A percentile compares a stretch with the other conserved stretches of the same genome.
These are phyloP conservation scores for Barnettozyma botsteinii DNA, from an alignment of 805 yeast genomes.

Conservation along the genomic window DNA sequence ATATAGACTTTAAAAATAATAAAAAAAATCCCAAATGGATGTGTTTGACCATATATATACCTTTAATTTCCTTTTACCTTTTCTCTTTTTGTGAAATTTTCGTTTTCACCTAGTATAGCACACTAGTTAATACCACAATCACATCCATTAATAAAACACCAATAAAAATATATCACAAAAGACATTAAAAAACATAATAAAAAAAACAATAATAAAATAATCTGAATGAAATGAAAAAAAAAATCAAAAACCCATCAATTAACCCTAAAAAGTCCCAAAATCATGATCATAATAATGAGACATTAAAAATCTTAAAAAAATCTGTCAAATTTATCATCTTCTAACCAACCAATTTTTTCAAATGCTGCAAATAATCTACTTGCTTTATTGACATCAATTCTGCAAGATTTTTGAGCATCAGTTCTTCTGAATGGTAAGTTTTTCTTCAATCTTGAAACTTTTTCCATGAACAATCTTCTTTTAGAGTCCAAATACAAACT, in stretches of 20 bases:
- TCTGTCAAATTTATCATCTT: constrained; percentile 61
- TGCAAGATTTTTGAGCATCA: constrained; percentile 96
- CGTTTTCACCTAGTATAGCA: not conserved
- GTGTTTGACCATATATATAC: not conserved
- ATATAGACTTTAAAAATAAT: not conserved
- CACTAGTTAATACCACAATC: not conserved
- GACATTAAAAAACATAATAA: no score
- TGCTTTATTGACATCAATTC: constrained; percentile 96
- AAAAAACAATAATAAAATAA: not conserved
- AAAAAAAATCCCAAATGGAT: not conserved
- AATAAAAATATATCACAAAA: not conserved
- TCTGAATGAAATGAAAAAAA: not conserved
- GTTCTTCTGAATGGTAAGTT: constrained; percentile 91
- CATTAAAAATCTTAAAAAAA: constrained; percentile 26
- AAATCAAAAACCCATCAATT: not conserved
- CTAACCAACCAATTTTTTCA: constrained; percentile 94
- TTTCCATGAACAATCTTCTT: constrained; percentile 83
- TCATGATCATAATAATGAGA: no score
- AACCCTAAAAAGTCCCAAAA: constrained; percentile 20
- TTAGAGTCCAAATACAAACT: constrained; percentile 77
- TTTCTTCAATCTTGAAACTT: constrained; percentile 67
- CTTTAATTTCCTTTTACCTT: not conserved
- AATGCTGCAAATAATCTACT: constrained; percentile 87
- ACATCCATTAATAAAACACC: not conserved
- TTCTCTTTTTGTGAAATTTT: not conserved